Conservation (phyloP, 495 filamentous ascomycete genomes). For the Cercophora newfieldiana region DNA sequence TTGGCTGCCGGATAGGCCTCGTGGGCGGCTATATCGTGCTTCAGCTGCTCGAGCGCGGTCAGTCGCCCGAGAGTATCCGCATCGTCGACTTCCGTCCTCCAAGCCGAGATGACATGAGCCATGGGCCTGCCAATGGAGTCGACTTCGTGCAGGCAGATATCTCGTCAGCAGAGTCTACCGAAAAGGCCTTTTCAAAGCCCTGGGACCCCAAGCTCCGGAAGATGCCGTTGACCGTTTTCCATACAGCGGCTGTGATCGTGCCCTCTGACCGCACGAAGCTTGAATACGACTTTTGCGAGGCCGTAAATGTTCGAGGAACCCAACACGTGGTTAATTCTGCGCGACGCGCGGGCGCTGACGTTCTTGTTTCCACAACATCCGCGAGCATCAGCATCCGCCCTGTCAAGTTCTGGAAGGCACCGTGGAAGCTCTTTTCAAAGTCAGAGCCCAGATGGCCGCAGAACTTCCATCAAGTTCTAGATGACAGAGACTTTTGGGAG, state of each 20-base stretch:
- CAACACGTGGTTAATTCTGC: conserved; percentile 57
- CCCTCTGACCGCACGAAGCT: conserved; percentile 44
- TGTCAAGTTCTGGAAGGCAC: conserved; percentile 49
- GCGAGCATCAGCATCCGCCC: conserved; percentile 53
- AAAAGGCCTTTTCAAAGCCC: conserved; percentile 38
- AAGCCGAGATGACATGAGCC: conserved; percentile 39
- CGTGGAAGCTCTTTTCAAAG: conserved; percentile 42
- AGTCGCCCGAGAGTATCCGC: conserved; percentile 40
- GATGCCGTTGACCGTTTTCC: conserved; percentile 46
- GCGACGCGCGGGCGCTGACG: conserved; percentile 47
- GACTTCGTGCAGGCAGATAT: conserved; percentile 47
- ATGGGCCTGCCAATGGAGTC: conserved; percentile 29
- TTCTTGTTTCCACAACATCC: conserved; percentile 61
- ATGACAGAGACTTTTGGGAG: conserved; percentile 43
- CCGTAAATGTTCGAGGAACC: conserved; percentile 60
- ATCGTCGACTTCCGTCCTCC: conserved; percentile 43
- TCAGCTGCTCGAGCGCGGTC: conserved; percentile 46
- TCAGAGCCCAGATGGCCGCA: conserved; percentile 27
- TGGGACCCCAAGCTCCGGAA: conserved; percentile 35
- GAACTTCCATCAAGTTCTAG: conserved; percentile 49
- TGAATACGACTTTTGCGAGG: conserved; percentile 39
- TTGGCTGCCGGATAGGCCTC: conserved; percentile 32
- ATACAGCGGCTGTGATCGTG: conserved; percentile 47
- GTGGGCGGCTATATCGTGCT: conserved; percentile 47
- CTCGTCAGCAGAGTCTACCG: conserved; percentile 36